Evolutionary conservation across 2,329 filamentous ascomycete genomes (phyloP).

Genomic region (Nothophaeocryptopus gaeumannii): DNA sequence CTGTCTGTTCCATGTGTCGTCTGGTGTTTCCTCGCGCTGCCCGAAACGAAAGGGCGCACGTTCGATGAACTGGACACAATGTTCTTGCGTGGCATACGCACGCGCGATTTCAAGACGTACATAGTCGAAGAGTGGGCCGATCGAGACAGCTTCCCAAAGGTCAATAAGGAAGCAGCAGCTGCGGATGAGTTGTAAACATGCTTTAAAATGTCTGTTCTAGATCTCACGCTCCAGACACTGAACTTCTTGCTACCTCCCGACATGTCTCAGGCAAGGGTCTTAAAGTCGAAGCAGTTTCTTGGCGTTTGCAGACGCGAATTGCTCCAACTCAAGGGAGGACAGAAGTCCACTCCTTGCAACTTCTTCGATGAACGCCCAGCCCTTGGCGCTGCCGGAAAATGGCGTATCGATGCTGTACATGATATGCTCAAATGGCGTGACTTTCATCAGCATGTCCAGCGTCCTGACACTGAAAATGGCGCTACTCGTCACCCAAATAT

Average conservation of each 20-base stretch:
- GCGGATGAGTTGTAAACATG: too few relatives aligned
- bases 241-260: too few relatives aligned
- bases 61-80: conserved; percentile 52
- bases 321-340: neutral
- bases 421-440: conserved; percentile 46
- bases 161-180: too few relatives aligned
- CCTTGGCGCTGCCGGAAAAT: conserved; percentile 50
- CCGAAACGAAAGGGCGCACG: conserved; percentile 55
- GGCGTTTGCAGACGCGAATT: neutral
- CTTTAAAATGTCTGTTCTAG: too few relatives aligned
- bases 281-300: conserved; percentile 1
- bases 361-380: conserved; percentile 46
- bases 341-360: neutral
- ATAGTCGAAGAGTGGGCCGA: too few relatives aligned
- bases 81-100: too few relatives aligned
- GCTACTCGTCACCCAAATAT: conserved; percentile 58
- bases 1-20: conserved; percentile 46
- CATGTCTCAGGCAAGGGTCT: too few relatives aligned
- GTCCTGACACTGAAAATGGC: conserved; percentile 53
- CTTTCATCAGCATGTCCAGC: conserved; percentile 37
- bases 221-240: too few relatives aligned
- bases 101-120: too few relatives aligned
- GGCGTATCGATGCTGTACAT: conserved; percentile 60
- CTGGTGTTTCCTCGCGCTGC: conserved; percentile 55
- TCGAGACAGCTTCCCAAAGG: too few relatives aligned